Percentiles rank a stretch among this genome's conserved stretches.
Evolutionary conservation across 805 yeast species (phyloP).

Genomic region (Maudiozyma pseudohumilis): DNA sequence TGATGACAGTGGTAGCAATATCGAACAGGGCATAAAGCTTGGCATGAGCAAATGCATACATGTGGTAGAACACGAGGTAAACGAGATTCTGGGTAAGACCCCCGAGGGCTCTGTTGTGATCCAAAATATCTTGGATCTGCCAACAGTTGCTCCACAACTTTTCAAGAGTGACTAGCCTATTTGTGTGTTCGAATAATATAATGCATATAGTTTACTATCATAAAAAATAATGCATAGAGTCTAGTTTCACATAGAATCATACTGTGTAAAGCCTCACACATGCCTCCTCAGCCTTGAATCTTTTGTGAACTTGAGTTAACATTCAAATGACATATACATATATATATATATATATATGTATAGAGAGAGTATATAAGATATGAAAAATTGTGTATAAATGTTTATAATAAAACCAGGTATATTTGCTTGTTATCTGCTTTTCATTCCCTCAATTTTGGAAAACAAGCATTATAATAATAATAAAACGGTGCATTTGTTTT

Average conservation of each 20-base stretch:
- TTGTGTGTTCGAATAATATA: neutral
- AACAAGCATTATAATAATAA: neutral
- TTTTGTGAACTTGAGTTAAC: too few relatives aligned
- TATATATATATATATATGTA: neutral
- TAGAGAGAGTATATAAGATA: neutral
- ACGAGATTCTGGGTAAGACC: conserved; percentile 26
- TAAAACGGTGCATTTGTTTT: neutral
- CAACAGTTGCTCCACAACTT: conserved; percentile 40
- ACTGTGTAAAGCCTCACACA: too few relatives aligned
- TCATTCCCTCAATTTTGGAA: too few relatives aligned
- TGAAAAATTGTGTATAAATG: too few relatives aligned
- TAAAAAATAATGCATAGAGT: too few relatives aligned
- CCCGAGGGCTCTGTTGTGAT: conserved; percentile 43
- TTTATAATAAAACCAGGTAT: too few relatives aligned
- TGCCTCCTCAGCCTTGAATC: too few relatives aligned
- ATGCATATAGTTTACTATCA: neutral
- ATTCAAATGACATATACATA: neutral
- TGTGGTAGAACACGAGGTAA: conserved; percentile 62
- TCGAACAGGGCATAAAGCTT: conserved; percentile 56
- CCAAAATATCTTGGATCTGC: conserved; percentile 42
- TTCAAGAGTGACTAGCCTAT: conserved; percentile 19
- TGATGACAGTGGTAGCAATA: conserved; percentile 79
- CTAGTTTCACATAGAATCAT: too few relatives aligned
- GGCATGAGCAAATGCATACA: conserved; percentile 72
- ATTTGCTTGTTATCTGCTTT: too few relatives aligned